Percentiles rank a stretch among this genome's conserved stretches.
These are phyloP conservation scores for Heritiera littoralis DNA, from an alignment of 345 rosid genomes.

Conservation along the genomic window DNA sequence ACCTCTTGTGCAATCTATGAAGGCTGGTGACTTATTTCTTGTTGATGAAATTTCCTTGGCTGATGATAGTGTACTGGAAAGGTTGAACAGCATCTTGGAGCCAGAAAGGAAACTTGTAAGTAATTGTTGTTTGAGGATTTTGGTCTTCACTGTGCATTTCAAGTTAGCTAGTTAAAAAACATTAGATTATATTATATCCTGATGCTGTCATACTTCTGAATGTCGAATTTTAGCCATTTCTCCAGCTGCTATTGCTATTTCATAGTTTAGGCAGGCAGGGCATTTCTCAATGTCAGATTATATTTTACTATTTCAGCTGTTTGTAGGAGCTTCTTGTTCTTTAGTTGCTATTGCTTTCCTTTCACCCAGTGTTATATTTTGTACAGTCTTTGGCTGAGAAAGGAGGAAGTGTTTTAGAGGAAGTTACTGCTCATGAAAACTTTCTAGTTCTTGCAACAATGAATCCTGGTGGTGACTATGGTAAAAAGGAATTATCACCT, in stretches of 20 bases:
- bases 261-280: background rate
- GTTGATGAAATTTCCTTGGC: constrained; percentile 98
- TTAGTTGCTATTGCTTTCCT: background rate
- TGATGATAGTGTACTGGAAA: constrained; percentile 94
- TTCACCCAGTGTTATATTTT: constrained; percentile 11
- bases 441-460: constrained; percentile 91
- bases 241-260: background rate
- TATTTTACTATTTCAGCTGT: background rate
- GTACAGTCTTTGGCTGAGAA: constrained; percentile 91
- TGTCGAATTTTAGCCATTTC: background rate
- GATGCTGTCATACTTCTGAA: background rate
- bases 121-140: constrained; percentile 12
- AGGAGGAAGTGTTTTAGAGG: constrained; percentile 81
- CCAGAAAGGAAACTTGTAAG: constrained; percentile 83
- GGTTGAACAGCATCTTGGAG: constrained; percentile 93
- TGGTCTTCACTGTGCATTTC: background rate
- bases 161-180: background rate
- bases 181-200: background rate
- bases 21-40: constrained; percentile 78
- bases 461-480: constrained; percentile 99
- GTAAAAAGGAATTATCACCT: constrained; percentile 96
- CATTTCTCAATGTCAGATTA: background rate
- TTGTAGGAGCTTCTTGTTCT: background rate
- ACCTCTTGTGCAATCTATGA: constrained; percentile 93
- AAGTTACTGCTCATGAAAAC: constrained; percentile 62